Conservation (phyloP, 768 basidiomycete species). For the Pseudohyphozyma bogoriensis region DNA sequence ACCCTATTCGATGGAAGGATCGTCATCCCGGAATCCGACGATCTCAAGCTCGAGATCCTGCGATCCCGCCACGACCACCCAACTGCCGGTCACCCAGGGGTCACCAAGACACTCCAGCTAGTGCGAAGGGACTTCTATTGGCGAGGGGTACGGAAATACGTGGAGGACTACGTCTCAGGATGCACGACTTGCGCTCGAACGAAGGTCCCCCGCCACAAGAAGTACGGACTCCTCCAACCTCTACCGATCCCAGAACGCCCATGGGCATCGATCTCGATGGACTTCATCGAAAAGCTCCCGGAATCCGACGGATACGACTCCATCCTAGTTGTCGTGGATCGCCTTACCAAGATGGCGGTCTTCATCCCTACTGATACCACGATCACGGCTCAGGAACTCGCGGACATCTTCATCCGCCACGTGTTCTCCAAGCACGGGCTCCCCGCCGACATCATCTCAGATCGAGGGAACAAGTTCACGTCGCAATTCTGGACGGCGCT, state of each 20-base stretch:
- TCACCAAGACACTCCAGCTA: conserved; percentile 36
- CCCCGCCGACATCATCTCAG: conserved; percentile 32
- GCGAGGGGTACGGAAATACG: conserved; percentile 35
- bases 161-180: conserved; percentile 37
- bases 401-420: conserved; percentile 38
- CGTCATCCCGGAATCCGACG: conserved; percentile 36
- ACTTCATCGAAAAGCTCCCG: conserved; percentile 36
- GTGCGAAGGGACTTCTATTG: conserved; percentile 42
- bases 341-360: conserved; percentile 41
- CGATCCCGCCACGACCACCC: conserved; percentile 39
- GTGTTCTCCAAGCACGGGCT: conserved; percentile 33
- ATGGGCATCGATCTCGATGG: conserved; percentile 40
- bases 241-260: conserved; percentile 34
- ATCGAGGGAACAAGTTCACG: conserved; percentile 34
- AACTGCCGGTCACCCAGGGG: conserved; percentile 43
- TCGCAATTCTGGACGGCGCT: conserved; percentile 8
- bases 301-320: conserved; percentile 37
- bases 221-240: conserved; percentile 38
- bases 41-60: conserved; percentile 30
- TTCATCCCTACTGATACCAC: conserved; percentile 40
- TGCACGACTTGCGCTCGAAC: conserved; percentile 40
- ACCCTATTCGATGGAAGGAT: conserved; percentile 34
- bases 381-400: conserved; percentile 34
- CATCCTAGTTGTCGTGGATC: conserved; percentile 42
- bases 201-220: conserved; percentile 39